Evolutionary conservation across 176 grass and related monocot species (phyloP).

Genomic region (Metroxylon sagu): DNA sequence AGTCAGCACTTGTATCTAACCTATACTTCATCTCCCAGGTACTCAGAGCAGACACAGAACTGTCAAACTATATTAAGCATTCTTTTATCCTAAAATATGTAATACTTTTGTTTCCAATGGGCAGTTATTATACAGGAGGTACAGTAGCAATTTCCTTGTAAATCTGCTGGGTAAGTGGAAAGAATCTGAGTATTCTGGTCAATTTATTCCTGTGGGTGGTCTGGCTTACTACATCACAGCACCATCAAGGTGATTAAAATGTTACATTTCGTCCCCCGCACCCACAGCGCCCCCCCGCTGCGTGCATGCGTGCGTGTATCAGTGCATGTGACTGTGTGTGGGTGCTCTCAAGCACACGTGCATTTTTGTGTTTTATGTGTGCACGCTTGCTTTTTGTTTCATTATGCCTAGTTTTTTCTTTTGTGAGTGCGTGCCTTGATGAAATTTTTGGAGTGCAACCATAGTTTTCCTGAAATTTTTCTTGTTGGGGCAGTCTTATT

Average conservation of each 20-base stretch:
- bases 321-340: neutral
- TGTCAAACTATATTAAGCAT: neutral
- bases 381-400: too few species aligned
- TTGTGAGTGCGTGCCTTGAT: too few species aligned
- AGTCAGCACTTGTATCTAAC: slow-evolving; percentile 33
- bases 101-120: neutral
- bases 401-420: too few species aligned
- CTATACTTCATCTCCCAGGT: slow-evolving; percentile 33
- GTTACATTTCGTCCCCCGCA: too few species aligned
- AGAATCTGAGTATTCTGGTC: slow-evolving; percentile 47
- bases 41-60: neutral
- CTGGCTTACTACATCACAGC: slow-evolving; percentile 46
- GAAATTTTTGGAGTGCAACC: too few species aligned
- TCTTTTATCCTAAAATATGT: neutral
- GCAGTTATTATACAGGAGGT: slow-evolving; percentile 35
- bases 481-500: neutral
- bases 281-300: too few species aligned
- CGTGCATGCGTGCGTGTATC: too few species aligned
- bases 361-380: too few species aligned
- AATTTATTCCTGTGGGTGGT: slow-evolving; percentile 39
- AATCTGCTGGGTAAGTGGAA: slow-evolving; percentile 42
- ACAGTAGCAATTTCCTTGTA: slow-evolving; percentile 43
- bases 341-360: too few species aligned
- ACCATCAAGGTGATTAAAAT: slow-evolving; percentile 30
- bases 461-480: neutral